A percentile compares a stretch with the other conserved stretches of the same genome.
Evolutionary conservation across 768 basidiomycete genomes (phyloP).

Genomic region (Botryobasidium botryosum): DNA sequence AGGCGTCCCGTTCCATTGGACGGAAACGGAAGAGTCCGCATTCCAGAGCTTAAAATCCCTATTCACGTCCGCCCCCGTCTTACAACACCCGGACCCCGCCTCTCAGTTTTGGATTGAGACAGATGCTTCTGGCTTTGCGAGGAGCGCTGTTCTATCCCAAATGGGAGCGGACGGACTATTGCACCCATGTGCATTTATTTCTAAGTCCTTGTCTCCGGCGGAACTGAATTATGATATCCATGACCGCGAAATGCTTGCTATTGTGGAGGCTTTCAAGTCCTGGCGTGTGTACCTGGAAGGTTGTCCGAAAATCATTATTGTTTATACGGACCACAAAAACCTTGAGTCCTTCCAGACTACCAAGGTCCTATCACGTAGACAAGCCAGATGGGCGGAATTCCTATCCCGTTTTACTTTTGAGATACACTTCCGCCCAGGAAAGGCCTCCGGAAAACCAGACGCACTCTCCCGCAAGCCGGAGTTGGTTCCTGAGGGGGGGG

Average conservation of each 20-base stretch:
- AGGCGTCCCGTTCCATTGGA: slow-evolving; percentile 1
- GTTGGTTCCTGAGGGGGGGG: slow-evolving; percentile 1
- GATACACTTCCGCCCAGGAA: slow-evolving; percentile 9
- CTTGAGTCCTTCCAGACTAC: slow-evolving; percentile 11
- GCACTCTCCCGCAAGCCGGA: slow-evolving; percentile 6
- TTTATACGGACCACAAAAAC: slow-evolving; percentile 11
- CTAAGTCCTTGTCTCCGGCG: neutral
- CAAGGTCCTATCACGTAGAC: slow-evolving; percentile 13
- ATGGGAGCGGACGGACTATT: neutral
- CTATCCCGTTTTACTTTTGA: slow-evolving; percentile 8
- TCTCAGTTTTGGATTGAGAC: slow-evolving; percentile 9
- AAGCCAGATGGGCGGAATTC: slow-evolving; percentile 15
- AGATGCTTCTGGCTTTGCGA: slow-evolving; percentile 17
- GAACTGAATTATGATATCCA: slow-evolving; percentile 14
- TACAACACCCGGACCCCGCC: slow-evolving; percentile 8
- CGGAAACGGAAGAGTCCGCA: neutral
- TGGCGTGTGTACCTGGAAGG: slow-evolving; percentile 1
- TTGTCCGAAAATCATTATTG: neutral
- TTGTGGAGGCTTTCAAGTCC: slow-evolving; percentile 10
- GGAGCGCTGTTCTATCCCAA: slow-evolving; percentile 14
- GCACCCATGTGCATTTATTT: slow-evolving; percentile 14
- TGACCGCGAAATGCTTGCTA: slow-evolving; percentile 15
- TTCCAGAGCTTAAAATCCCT: slow-evolving; percentile 6
- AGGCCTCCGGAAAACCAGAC: slow-evolving; percentile 2
- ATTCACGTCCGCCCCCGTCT: slow-evolving; percentile 8